Base-by-base conservation (phyloP, 2,329 filamentous ascomycete genomes). In the Paracoccidioides lutzii region DNA sequence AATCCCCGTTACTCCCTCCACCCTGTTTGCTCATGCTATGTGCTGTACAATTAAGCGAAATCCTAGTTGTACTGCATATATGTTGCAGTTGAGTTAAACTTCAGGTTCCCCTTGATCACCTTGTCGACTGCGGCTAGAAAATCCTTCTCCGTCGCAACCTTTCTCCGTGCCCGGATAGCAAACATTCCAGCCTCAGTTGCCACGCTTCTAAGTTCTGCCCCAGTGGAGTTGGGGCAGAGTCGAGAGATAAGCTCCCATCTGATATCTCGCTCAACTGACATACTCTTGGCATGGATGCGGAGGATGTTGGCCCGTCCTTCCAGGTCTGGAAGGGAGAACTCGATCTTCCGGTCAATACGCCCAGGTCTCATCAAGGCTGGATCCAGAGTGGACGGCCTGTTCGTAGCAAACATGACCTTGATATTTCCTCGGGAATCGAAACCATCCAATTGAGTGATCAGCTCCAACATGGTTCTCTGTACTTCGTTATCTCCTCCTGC, bases 351-450 rank as follows among this genome's bases (percentile, higher is more conserved):
- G 73, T 97, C 91, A 67, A 97, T 97, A 80, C 91, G 90, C 37
- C 91, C 91, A 9, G 91, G 91, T 76, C 91, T 82, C 90, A 97
- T 96, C 61, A 97, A 80, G 2, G 91, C 91, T n/a, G 91, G 91
- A 69, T 97, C 91, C 55, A 97, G 80, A 3, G 91, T 97, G 3
- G 90, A 95, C 3, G 91, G 91, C 71, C 91, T 81, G 80, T 97
- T 97, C 69, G 91, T 97, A 57, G 91, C 91, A 68, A 97, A 97
- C 91, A 97, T 97, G 73, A 97, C 91, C 76, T 97, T 97, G 80
- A 97, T 97, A 74, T 97, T 97, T 71, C 91, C 91, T 71, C 91
- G 81, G 51, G 90, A 88, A 68, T 97, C 91, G 76, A 97, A 97
- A 60, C 91, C 91, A 67, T 97, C 91, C 49, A 97, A 79, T 73